Percentiles rank a stretch among this genome's conserved stretches.
These are phyloP conservation scores for Syzygium aromaticum DNA, from an alignment of 345 rosid species.

Conservation along the genomic window DNA sequence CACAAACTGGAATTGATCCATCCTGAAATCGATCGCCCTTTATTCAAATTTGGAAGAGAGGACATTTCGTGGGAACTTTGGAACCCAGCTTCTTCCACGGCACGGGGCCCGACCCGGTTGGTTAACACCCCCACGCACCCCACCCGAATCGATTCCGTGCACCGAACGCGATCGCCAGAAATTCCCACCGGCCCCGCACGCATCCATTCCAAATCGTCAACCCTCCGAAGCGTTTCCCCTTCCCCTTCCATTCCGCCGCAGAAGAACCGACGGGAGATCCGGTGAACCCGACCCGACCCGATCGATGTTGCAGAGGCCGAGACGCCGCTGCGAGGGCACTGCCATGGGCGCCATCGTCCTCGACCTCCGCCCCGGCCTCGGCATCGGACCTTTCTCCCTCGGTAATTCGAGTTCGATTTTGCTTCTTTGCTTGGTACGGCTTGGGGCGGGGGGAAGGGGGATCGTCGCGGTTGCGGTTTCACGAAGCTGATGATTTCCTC, in stretches of 20 bases:
- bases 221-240: no score
- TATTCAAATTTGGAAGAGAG: no score
- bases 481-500: not conserved
- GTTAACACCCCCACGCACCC: no score
- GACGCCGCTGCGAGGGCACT: constrained; percentile 90
- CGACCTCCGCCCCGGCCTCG: constrained; percentile 91
- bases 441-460: not conserved
- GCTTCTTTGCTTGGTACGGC: not conserved
- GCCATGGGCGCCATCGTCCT: constrained; percentile 95
- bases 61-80: not conserved
- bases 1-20: no score
- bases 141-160: not conserved
- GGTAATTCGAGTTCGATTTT: constrained; percentile 28
- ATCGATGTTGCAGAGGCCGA: constrained; percentile 50
- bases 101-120: not conserved
- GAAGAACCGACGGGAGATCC: not conserved
- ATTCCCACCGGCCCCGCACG: not conserved
- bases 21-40: no score
- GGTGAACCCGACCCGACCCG: not conserved
- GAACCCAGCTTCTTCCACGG: not conserved
- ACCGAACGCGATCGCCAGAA: not conserved
- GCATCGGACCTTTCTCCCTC: constrained; percentile 84
- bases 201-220: not conserved
- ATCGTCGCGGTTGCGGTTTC: not conserved
- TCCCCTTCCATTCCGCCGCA: not conserved